Percentiles rank a stretch among this genome's conserved stretches.
Evolutionary conservation across 805 yeast genomes (phyloP).

Genomic region (Wickerhamomyces tratensis): DNA sequence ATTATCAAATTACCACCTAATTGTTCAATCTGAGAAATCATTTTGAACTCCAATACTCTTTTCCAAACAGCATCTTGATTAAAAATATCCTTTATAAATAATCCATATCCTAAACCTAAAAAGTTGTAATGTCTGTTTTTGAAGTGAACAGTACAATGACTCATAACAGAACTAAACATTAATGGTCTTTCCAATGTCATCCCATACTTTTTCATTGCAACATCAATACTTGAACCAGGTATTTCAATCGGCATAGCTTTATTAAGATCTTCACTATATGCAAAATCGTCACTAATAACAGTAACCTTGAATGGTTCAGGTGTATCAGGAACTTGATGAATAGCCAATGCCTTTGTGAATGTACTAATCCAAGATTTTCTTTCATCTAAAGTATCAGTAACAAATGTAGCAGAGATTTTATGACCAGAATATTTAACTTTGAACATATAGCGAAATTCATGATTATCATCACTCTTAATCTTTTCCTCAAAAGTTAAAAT

Average conservation of each 20-base stretch:
- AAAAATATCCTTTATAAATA: conserved; percentile 34
- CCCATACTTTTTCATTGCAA: conserved; percentile 25
- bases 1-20: conserved; percentile 47
- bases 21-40: conserved; percentile 52
- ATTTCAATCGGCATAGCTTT: conserved; percentile 43
- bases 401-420: conserved; percentile 41
- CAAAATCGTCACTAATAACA: conserved; percentile 52
- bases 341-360: conserved; percentile 37
- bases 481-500: conserved; percentile 27
- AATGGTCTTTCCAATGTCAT: conserved; percentile 20
- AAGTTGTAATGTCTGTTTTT: conserved; percentile 37
- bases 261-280: conserved; percentile 43
- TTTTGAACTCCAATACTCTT: conserved; percentile 39
- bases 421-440: conserved; percentile 52
- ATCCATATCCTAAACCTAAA: conserved; percentile 56
- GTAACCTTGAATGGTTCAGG: conserved; percentile 46
- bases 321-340: conserved; percentile 25
- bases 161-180: conserved; percentile 28
- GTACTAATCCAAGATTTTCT: conserved; percentile 49
- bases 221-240: conserved; percentile 41
- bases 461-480: neutral
- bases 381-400: conserved; percentile 36
- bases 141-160: conserved; percentile 35
- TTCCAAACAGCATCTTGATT: conserved; percentile 38
- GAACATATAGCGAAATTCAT: conserved; percentile 22